A percentile compares a stretch with the other conserved stretches of the same genome.
These are phyloP conservation scores for Phytophthora kernoviae DNA, from an alignment of 352 stramenopile genomes.

Conservation along the genomic window DNA sequence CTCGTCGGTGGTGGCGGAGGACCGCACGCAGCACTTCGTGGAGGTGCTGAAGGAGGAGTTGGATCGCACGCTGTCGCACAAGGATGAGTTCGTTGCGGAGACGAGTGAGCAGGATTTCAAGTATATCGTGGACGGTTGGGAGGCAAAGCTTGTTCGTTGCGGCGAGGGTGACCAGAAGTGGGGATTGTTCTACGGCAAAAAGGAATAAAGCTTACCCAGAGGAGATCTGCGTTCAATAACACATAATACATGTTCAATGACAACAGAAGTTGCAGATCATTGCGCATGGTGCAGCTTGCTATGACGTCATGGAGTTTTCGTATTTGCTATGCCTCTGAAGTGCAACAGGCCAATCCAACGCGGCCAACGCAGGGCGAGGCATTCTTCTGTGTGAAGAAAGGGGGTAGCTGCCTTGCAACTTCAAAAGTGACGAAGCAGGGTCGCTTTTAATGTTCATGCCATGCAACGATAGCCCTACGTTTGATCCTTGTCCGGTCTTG, in stretches of 20 bases:
- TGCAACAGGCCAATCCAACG: slow-evolving; percentile 14
- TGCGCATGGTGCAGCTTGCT: slow-evolving; percentile 1
- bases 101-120: slow-evolving; percentile 71
- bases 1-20: slow-evolving; percentile 54
- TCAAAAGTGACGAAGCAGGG: slow-evolving; percentile 16
- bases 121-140: slow-evolving; percentile 73
- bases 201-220: slow-evolving; percentile 25
- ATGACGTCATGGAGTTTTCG: slow-evolving; percentile 16
- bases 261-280: not conserved
- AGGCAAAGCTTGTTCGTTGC: slow-evolving; percentile 70
- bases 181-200: slow-evolving; percentile 73
- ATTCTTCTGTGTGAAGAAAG: slow-evolving; percentile 18
- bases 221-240: too few species aligned
- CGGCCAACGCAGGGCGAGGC: slow-evolving; percentile 14
- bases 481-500: not conserved
- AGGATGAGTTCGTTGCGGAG: slow-evolving; percentile 70
- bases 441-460: slow-evolving; percentile 8
- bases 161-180: slow-evolving; percentile 76
- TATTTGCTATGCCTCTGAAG: not conserved
- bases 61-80: slow-evolving; percentile 55
- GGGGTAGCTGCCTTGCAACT: slow-evolving; percentile 1
- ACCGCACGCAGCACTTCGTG: slow-evolving; percentile 74
- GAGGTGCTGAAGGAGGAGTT: slow-evolving; percentile 69
- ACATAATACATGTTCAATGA: too few species aligned
- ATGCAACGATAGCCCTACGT: slow-evolving; percentile 7